Conservation (phyloP, 192 early-diverging fungal species). For the Coemansia sp. region DNA sequence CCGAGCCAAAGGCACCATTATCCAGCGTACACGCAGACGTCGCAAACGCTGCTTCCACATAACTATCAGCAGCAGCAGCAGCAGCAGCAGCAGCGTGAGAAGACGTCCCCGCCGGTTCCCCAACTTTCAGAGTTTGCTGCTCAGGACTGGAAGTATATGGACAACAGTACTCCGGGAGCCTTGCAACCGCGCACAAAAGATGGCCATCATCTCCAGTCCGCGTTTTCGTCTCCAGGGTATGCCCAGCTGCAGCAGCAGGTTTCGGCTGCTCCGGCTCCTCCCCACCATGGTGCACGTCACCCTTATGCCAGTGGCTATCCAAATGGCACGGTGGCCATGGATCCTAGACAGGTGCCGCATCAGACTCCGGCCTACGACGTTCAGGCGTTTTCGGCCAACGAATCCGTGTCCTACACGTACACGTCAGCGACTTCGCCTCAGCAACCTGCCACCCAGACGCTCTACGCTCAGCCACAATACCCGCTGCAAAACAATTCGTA, state of each 20-base stretch:
- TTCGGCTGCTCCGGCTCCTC: background rate
- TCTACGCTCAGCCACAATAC: conserved; percentile 26
- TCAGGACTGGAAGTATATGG: conserved; percentile 13
- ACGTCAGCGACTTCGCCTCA: conserved; percentile 10
- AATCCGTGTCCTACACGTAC: conserved; percentile 13
- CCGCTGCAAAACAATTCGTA: conserved; percentile 15
- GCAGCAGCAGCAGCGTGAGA: conserved; percentile 4
- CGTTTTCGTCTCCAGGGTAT: conserved; percentile 10
- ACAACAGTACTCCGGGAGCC: background rate
- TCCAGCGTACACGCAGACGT: conserved; percentile 1
- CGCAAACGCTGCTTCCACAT: background rate
- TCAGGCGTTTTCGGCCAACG: conserved; percentile 7
- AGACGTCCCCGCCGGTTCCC: conserved; percentile 4
- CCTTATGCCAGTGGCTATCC: conserved; percentile 3
- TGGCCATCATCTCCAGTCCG: conserved; percentile 5
- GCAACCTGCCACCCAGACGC: conserved; percentile 9
- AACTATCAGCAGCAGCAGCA: conserved; percentile 14
- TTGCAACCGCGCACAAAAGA: background rate
- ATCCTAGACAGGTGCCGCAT: conserved; percentile 11
- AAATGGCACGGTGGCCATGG: conserved; percentile 4
- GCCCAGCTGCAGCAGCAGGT: conserved; percentile 8
- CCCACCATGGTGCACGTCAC: conserved; percentile 5
- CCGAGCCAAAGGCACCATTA: conserved; percentile 9
- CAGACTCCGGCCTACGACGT: background rate
- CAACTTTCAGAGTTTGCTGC: conserved; percentile 24